A percentile compares a stretch with the other conserved stretches of the same genome.
Conservation (phyloP, 805 yeast species). For the Pachysolen tannophilus region DNA sequence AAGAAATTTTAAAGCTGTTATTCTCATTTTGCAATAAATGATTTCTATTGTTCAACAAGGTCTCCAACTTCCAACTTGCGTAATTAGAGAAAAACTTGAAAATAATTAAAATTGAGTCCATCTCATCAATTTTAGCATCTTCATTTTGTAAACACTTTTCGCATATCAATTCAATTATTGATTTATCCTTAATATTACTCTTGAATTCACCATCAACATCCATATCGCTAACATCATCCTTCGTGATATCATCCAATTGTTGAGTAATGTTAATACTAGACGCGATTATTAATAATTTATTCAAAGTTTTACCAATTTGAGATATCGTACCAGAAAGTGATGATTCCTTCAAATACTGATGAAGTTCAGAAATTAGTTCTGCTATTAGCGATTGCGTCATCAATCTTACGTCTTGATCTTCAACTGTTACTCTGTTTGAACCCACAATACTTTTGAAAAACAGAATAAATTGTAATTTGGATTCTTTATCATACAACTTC, state of each 20-base stretch:
- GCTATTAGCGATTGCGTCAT: conserved; percentile 10
- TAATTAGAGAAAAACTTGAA: conserved; percentile 9
- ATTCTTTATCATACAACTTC: neutral
- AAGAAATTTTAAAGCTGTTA: conserved; percentile 1
- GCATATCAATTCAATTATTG: conserved; percentile 13
- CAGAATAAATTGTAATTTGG: neutral
- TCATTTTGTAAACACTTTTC: conserved; percentile 11
- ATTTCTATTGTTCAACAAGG: conserved; percentile 10
- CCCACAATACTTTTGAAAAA: neutral
- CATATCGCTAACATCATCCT: conserved; percentile 14
- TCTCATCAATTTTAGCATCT: neutral
- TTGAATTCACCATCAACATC: conserved; percentile 11
- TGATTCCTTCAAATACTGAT: conserved; percentile 6
- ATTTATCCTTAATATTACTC: neutral
- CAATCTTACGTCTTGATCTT: neutral
- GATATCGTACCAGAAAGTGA: neutral
- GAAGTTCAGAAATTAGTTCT: conserved; percentile 9
- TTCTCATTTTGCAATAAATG: conserved; percentile 1
- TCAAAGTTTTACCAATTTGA: conserved; percentile 3
- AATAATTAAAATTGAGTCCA: conserved; percentile 1
- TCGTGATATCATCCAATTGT: conserved; percentile 16
- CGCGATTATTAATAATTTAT: conserved; percentile 14
- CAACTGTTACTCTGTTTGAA: neutral
- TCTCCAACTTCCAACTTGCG: conserved; percentile 14
- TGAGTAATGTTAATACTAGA: conserved; percentile 16